Evolutionary conservation across 2,329 filamentous ascomycete species (phyloP), one percentile per base, ranked within the genome.

Genomic region (Periconia sp.): DNA sequence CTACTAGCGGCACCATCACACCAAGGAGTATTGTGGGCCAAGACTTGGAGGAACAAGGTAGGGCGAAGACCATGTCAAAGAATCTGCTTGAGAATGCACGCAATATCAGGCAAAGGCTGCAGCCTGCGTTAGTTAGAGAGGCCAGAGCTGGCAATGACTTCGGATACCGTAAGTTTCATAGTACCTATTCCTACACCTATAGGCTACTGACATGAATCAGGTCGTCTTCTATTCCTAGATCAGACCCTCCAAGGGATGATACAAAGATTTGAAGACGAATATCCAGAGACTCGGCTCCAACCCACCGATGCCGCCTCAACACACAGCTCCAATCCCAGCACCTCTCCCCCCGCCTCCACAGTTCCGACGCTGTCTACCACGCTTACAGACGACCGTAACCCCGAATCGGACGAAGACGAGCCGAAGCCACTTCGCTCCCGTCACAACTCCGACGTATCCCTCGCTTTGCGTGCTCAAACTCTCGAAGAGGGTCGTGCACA

Each of bases 211-310:
- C 47, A 31, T 15, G 5, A 8, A 10, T 13, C 47, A 88, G 85
- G 84, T 24, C 87, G 88, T 35, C 81, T 97, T 15, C 77, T 87
- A 30, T 96, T 96, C 80, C 81, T 99, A 21, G 91, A 96, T 60
- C 79, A 87, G 48, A 97, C 94, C 0, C 78, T 99, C 8, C 81
- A 91, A 60, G 86, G 87, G 54, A 96, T 97, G 73, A 97, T 97
- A 62, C 86, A 89, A 65, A 87, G 94, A 19, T 99, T 97, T 65
- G 94, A 97, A 68, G 88, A 95, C 65, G 92, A 97, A 69, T 97
- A 91, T 60, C 94, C 94, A 0, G 92, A 97, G 64, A 95, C 89
- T 1, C 84, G 89, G 24, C 76, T 83, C 29, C 55, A 63, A 12
- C 59, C 65, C 13, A 54, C 55, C 19, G 62, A 69, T 11, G 44